Percentiles rank a stretch among this genome's conserved stretches.
Evolutionary conservation across 768 basidiomycete species (phyloP).

Genomic region (Suillus americanus): DNA sequence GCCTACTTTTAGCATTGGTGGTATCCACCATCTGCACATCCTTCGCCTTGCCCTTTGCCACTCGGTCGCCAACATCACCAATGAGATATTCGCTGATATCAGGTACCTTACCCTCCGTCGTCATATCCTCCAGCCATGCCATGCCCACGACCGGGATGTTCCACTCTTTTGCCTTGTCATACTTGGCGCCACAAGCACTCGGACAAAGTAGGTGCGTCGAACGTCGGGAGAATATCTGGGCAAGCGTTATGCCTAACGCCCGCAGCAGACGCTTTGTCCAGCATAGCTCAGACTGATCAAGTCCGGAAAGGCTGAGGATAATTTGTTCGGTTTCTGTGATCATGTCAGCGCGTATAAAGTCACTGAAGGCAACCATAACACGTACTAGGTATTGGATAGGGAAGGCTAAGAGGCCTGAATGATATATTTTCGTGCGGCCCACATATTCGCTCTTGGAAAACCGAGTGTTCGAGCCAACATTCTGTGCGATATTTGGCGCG

Average conservation of each 20-base stretch:
- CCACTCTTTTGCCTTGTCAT: slow-evolving; percentile 79
- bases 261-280: slow-evolving; percentile 66
- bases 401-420: slow-evolving; percentile 63
- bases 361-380: background rate
- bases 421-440: slow-evolving; percentile 64
- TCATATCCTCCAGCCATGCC: slow-evolving; percentile 68
- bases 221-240: slow-evolving; percentile 59
- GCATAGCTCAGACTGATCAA: slow-evolving; percentile 66
- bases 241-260: slow-evolving; percentile 61
- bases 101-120: slow-evolving; percentile 49
- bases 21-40: slow-evolving; percentile 35
- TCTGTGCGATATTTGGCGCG: slow-evolving; percentile 76
- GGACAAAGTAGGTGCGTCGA: slow-evolving; percentile 85
- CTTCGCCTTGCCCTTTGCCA: slow-evolving; percentile 30
- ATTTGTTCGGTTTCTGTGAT: slow-evolving; percentile 55
- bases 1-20: slow-evolving; percentile 40
- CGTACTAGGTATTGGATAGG: slow-evolving; percentile 60
- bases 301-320: slow-evolving; percentile 69
- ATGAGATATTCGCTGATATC: slow-evolving; percentile 33
- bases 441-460: slow-evolving; percentile 74
- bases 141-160: slow-evolving; percentile 67
- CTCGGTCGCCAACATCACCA: slow-evolving; percentile 5
- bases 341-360: background rate
- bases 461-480: slow-evolving; percentile 90
- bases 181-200: slow-evolving; percentile 67